Conservation (phyloP, 2,329 filamentous ascomycete species). For the Fusarium papillatum region DNA sequence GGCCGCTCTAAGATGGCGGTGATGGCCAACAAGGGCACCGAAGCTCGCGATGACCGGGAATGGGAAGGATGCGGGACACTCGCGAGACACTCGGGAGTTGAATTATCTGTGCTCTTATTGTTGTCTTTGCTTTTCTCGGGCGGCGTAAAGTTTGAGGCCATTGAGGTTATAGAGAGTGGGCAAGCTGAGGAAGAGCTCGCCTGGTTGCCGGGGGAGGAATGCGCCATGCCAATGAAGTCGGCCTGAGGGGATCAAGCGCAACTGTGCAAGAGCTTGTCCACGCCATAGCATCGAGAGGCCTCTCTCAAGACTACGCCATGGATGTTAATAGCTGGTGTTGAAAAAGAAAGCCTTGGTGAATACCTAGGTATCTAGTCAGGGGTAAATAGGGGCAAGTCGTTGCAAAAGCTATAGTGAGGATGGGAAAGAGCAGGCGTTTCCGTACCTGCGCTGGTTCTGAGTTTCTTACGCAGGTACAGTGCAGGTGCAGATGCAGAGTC, state of each 20-base stretch:
- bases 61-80: neutral
- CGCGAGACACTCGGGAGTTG: neutral
- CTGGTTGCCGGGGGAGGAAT: slow-evolving; percentile 28
- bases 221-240: slow-evolving; percentile 15
- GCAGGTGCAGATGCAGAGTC: neutral
- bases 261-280: neutral
- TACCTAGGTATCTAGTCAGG: neutral
- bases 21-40: neutral
- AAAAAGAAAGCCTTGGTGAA: neutral
- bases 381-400: neutral
- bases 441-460: slow-evolving; percentile 23
- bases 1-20: neutral
- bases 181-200: neutral
- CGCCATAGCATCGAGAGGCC: neutral
- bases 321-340: neutral
- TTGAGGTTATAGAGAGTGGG: slow-evolving; percentile 1
- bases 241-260: neutral
- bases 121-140: slow-evolving; percentile 6
- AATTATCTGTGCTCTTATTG: neutral
- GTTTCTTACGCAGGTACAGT: slow-evolving; percentile 4
- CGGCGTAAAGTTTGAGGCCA: slow-evolving; percentile 32
- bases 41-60: neutral
- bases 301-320: neutral
- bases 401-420: neutral
- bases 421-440: neutral